Evolutionary conservation across 2,329 filamentous ascomycete genomes (phyloP).

Genomic region (Cladosporium sp.): DNA sequence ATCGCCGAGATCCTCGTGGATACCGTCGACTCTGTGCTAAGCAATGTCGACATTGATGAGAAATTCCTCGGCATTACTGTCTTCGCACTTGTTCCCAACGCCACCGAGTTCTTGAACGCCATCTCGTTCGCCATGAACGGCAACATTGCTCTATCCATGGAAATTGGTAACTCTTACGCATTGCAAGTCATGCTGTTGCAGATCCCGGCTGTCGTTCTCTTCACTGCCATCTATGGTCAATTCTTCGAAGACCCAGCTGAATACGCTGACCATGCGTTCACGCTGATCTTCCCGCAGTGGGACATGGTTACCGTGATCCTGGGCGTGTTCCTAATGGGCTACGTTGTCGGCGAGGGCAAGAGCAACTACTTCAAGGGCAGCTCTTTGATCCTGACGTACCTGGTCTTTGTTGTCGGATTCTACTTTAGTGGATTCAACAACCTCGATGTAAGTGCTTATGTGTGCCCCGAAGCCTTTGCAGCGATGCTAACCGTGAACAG

Average conservation of each 20-base stretch:
- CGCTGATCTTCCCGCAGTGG: constrained; percentile 96
- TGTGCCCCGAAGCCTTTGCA: not conserved
- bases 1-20: constrained; percentile 97
- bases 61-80: constrained; percentile 97
- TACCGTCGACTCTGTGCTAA: constrained; percentile 93
- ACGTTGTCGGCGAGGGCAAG: constrained; percentile 98
- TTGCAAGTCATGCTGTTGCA: constrained; percentile 94
- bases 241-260: constrained; percentile 56
- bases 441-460: constrained; percentile 46
- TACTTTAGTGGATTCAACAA: constrained; percentile 74
- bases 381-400: constrained; percentile 87
- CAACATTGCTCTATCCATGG: constrained; percentile 98
- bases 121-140: constrained; percentile 99
- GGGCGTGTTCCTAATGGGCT: constrained; percentile 92
- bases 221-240: constrained; percentile 73
- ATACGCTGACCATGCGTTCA: constrained; percentile 67
- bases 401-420: constrained; percentile 90
- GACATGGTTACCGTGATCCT: constrained; percentile 97
- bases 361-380: constrained; percentile 99
- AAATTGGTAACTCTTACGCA: constrained; percentile 96
- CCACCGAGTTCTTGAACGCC: constrained; percentile 97
- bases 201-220: constrained; percentile 88
- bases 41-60: constrained; percentile 88
- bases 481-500: constrained; percentile 23
- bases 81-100: constrained; percentile 96